A percentile compares a stretch with the other conserved stretches of the same genome.
Evolutionary conservation across 2,329 filamentous ascomycete species (phyloP).

Genomic region (Pseudovirgaria hyperparasitica): DNA sequence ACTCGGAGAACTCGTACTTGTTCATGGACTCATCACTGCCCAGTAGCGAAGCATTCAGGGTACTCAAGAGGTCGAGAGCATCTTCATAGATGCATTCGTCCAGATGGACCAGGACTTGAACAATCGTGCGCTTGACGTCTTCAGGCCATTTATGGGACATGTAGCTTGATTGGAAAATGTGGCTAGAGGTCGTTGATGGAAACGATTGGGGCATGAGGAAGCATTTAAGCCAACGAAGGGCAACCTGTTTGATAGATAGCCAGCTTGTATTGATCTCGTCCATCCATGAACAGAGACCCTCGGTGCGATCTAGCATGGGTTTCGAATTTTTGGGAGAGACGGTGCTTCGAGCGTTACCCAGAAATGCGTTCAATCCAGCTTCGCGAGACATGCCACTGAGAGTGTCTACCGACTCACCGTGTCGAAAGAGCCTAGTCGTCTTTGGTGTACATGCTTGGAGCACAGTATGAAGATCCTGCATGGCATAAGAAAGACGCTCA

Average conservation of each 20-base stretch:
- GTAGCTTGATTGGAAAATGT: slow-evolving; percentile 34
- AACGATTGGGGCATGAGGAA: slow-evolving; percentile 33
- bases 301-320: slow-evolving; percentile 23
- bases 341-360: slow-evolving; percentile 41
- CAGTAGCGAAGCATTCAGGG: slow-evolving; percentile 17
- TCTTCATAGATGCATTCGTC: slow-evolving; percentile 40
- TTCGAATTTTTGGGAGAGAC: slow-evolving; percentile 26
- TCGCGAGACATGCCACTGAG: slow-evolving; percentile 36
- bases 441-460: slow-evolving; percentile 23
- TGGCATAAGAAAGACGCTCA: slow-evolving; percentile 17
- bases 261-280: slow-evolving; percentile 33
- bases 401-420: slow-evolving; percentile 35
- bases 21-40: slow-evolving; percentile 8
- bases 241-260: slow-evolving; percentile 37
- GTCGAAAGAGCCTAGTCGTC: slow-evolving; percentile 35
- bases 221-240: slow-evolving; percentile 40
- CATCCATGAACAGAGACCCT: slow-evolving; percentile 29
- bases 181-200: slow-evolving; percentile 5
- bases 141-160: slow-evolving; percentile 41
- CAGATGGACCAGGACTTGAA: slow-evolving; percentile 38
- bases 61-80: slow-evolving; percentile 21
- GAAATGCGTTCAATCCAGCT: slow-evolving; percentile 40
- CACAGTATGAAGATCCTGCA: slow-evolving; percentile 29
- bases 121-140: slow-evolving; percentile 40
- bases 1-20: slow-evolving; percentile 11